Conservation (phyloP, 2,329 filamentous ascomycete species). For the Lecanicillium sp. region DNA sequence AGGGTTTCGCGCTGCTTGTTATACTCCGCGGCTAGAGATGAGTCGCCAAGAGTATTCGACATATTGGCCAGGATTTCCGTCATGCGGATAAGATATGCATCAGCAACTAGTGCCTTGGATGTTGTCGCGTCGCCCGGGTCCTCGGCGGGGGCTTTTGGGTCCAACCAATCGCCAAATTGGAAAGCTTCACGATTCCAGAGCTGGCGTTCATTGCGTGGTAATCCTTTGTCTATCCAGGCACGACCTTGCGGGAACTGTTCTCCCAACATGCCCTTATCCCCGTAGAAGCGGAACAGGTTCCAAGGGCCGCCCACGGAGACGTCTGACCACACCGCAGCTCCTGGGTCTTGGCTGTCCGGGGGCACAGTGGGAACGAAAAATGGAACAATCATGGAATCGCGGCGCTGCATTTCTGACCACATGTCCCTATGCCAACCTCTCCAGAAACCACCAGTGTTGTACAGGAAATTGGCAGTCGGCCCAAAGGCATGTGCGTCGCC, state of each 20-base stretch:
- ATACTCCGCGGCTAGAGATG: conserved; percentile 17
- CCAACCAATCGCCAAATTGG: conserved; percentile 41
- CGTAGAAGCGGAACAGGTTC: conserved; percentile 29
- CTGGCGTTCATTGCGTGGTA: conserved; percentile 22
- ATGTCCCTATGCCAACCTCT: conserved; percentile 41
- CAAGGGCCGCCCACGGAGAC: conserved; percentile 25
- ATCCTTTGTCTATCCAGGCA: conserved; percentile 29
- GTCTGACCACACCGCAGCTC: conserved; percentile 10
- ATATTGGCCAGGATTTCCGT: conserved; percentile 28
- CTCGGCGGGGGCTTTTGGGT: conserved; percentile 33
- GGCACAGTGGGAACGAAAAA: conserved; percentile 21
- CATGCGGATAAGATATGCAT: conserved; percentile 37
- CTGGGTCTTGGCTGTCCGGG: conserved; percentile 10
- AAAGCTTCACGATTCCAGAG: conserved; percentile 29
- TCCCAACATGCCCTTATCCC: conserved; percentile 25
- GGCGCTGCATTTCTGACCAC: conserved; percentile 20
- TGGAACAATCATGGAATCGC: conserved; percentile 16
- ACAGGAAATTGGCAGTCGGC: conserved; percentile 44
- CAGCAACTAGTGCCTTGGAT: conserved; percentile 31
- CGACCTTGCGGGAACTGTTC: conserved; percentile 31
- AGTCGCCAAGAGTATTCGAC: conserved; percentile 21
- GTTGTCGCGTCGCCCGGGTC: conserved; percentile 30
- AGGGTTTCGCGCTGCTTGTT: conserved; percentile 12
- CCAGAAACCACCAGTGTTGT: conserved; percentile 42
- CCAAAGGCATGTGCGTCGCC: conserved; percentile 42